Conservation (phyloP, 805 yeast genomes). For the Barnettozyma siamensis region DNA sequence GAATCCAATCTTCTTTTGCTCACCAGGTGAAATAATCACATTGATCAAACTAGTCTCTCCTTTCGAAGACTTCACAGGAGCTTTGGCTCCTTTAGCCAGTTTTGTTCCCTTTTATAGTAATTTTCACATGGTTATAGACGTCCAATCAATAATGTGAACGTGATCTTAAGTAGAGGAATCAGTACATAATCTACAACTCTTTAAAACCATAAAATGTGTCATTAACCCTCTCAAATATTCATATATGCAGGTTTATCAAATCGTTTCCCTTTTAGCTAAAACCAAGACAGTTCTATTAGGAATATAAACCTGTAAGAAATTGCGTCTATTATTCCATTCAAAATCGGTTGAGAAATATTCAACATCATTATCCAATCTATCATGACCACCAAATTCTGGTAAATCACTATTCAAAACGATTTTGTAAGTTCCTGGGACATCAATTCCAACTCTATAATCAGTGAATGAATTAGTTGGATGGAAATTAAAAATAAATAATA, state of each 20-base stretch:
- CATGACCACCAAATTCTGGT: conserved; percentile 73
- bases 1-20: conserved; percentile 48
- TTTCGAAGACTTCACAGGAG: conserved; percentile 28
- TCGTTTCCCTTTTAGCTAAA: conserved; percentile 34
- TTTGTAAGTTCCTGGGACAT: conserved; percentile 67
- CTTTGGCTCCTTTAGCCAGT: conserved; percentile 37
- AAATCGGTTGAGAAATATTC: conserved; percentile 67
- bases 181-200: too few species aligned
- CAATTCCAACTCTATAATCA: conserved; percentile 90
- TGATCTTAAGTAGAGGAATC: too few species aligned
- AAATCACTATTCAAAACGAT: conserved; percentile 74
- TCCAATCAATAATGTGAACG: too few species aligned
- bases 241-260: too few species aligned
- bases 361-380: conserved; percentile 52
- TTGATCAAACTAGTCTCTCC: conserved; percentile 45
- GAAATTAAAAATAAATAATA: conserved; percentile 83
- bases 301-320: conserved; percentile 70
- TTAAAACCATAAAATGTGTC: too few species aligned
- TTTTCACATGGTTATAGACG: too few species aligned
- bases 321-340: conserved; percentile 73
- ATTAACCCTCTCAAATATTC: too few species aligned
- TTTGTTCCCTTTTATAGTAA: conserved; percentile 30
- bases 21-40: conserved; percentile 55
- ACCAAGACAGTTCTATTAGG: conserved; percentile 74
- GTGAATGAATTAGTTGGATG: conserved; percentile 78